Base-by-base conservation (phyloP, 2,329 filamentous ascomycete genomes). In the Cytospora paraplurivora region DNA sequence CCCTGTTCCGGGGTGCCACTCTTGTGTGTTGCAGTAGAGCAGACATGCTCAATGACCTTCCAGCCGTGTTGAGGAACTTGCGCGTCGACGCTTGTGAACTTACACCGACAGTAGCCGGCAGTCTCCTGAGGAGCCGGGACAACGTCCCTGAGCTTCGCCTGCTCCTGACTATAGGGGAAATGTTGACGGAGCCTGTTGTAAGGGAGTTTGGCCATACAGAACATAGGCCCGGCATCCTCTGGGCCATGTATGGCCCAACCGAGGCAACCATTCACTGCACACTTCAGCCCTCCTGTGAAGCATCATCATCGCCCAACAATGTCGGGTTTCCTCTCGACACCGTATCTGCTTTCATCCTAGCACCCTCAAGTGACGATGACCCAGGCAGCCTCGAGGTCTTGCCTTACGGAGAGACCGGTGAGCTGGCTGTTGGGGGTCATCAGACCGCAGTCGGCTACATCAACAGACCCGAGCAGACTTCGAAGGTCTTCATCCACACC, bases 201-300 rank as follows among this genome's bases (percentile, higher is more conserved):
- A 78, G 85, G 41, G 92, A 96, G 71, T 97, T 95, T 79, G 92
- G 92, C 7, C 85, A 85, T 2, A 77, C 79, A 11, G 71, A 74
- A 0, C 72, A 71, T 0, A 76, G 76, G 8, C 72, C 78, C 1
- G 88, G 90, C 68, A 87, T 96, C 51, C 80, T 97, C 0, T 93
- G 92, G 84, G 93, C 88, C 38, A 96, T 97, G 92, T 97, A 97
- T 72, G 93, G 93, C 0, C 93, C 93, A 1, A 97, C 93, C 0
- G 93, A 97, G 76, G 92, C 92, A 8, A 87, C 93, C 0, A 96
- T 97, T 63, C 93, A 97, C 73, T 97, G 85, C 72, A 96, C 92
- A 0, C 76, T 95, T 5, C 88, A 92, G 67, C 79, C 88, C 0
- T 77, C 80, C 0, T 88, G 96, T 69, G 72, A 77, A 7, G 78